Base-by-base conservation (phyloP, 2,329 filamentous ascomycete species). In the Orbilia oligospora region DNA sequence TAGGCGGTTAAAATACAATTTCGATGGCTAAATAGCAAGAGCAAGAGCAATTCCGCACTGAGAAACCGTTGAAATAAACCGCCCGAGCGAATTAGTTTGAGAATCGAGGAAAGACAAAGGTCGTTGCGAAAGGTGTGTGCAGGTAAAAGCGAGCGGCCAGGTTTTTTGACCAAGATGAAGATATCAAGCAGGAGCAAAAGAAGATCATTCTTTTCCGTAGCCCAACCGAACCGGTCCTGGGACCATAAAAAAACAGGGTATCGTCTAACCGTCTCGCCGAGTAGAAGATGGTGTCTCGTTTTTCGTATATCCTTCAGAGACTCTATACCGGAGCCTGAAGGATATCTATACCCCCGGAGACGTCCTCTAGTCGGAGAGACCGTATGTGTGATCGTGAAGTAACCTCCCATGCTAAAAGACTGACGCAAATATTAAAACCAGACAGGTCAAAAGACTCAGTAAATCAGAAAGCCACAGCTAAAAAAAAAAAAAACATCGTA, bases 261-360 rank as follows among this genome's bases (percentile, higher is more conserved):
- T 73, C 70, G 53, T 73, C 61, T 73, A 73, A 53, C 61, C 44
- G 70, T 67, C 70, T 73, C 70, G 70, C 49, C 61, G 53, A 73
- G 53, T 41, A 73, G 70, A 73, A 63, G 63, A 44, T 18, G 18
- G 20, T 51, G 38, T 56, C 38, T 56, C 41, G 8, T 22, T 24
- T 27, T 24, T 73, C 20, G 14, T 36, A 51, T 49, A 8, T 18
- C 18, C 20, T 14, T n/a, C 30, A 36, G 33, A 24, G n/a, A 49
- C 33, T 56, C 48, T 38, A 22, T 20, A 22, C 36, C 9, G 9
- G 44, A 44, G 56, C 2, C 24, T 41, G 22, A 65, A 46, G 30
- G 63, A 51, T 22, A 33, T 46, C 5, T 41, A 55, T 12, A 24
- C 10, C 69, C 38, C 24, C 58, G 46, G 49, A 63, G 41, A 55